A percentile compares a stretch with the other conserved stretches of the same genome.
phyloP scores from a whole-genome alignment of 2,329 filamentous ascomycete species.

The Hysterium pulicare region DNA sequence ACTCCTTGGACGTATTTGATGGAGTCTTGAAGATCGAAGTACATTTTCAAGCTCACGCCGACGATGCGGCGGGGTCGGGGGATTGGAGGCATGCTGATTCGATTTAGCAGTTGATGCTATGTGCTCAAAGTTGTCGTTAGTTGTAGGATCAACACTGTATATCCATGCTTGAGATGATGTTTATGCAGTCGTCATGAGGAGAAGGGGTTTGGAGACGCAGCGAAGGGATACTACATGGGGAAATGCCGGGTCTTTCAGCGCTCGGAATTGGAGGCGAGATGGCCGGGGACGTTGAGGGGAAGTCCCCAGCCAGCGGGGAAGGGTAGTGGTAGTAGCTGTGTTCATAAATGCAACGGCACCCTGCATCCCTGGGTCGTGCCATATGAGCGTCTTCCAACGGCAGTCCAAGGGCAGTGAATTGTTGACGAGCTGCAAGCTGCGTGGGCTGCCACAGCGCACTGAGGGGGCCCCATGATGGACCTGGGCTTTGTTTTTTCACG shows the following conservation, averaged over 20 bases:
- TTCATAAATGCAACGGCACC: no score
- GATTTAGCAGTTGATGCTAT: neutral
- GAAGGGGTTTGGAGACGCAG: neutral
- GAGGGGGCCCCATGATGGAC: no score
- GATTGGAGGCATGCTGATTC: conserved; percentile 26
- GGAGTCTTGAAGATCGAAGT: conserved; percentile 68
- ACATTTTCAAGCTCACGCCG: conserved; percentile 75
- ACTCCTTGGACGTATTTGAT: conserved; percentile 46
- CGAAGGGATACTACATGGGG: conserved; percentile 17
- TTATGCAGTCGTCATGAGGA: neutral
- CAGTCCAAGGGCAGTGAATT: no score
- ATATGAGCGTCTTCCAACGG: no score
- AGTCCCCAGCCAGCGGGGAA: neutral
- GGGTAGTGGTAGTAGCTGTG: no score
- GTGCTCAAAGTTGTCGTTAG: neutral
- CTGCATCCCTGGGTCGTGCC: no score
- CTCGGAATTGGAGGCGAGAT: conserved; percentile 7
- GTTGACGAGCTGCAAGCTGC: no score
- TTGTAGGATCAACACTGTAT: neutral
- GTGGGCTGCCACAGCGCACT: no score
- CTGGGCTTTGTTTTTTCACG: no score
- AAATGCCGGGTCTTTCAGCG: conserved; percentile 8
- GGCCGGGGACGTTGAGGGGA: conserved; percentile 6
- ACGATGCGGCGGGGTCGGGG: conserved; percentile 58
- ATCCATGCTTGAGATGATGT: neutral